Conservation (phyloP, 2,329 filamentous ascomycete species). For the Hymenoscyphus albidus region DNA sequence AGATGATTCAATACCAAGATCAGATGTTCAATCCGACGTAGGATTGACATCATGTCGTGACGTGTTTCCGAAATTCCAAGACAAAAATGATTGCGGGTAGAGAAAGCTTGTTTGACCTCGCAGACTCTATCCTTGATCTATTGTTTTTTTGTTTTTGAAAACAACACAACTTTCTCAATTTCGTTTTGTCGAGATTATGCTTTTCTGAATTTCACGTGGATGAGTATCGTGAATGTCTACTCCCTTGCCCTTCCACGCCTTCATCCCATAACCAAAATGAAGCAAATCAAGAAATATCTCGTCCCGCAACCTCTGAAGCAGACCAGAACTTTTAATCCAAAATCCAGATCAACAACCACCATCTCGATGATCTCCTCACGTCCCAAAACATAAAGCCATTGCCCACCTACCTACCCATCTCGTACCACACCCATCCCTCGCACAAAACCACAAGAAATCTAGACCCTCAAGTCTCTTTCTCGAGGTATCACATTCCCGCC, state of each 20-base stretch:
- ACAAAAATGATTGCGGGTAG: conserved; percentile 9
- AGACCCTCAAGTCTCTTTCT: not conserved
- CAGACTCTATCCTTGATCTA: not conserved
- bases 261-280: no score
- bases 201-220: not conserved
- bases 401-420: not conserved
- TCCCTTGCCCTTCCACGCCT: not conserved
- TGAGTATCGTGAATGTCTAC: not conserved
- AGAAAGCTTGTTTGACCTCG: conserved; percentile 14
- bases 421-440: not conserved
- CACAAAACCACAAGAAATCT: not conserved
- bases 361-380: not conserved
- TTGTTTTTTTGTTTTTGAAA: not conserved
- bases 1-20: not conserved
- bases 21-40: not conserved
- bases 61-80: conserved; percentile 10
- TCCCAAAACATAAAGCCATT: not conserved
- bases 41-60: not conserved
- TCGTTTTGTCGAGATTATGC: not conserved
- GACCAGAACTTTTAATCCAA: no score
- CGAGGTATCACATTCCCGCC: not conserved
- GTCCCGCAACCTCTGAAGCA: no score
- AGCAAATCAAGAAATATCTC: no score
- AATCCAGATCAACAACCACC: no score
- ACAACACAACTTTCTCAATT: not conserved